Evolutionary conservation across 345 rosid species (phyloP).

Genomic region (Cochlearia excelsa): DNA sequence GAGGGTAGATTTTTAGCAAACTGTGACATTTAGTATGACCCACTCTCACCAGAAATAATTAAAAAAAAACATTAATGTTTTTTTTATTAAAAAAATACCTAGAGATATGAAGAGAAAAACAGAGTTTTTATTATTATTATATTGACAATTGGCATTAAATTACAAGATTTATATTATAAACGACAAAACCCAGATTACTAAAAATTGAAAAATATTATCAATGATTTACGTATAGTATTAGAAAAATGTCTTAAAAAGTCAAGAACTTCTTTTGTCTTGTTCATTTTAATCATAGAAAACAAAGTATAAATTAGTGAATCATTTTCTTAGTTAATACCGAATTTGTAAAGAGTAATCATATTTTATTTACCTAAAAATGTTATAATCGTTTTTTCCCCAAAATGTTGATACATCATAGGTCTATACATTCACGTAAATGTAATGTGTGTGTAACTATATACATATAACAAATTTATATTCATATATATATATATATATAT

Average conservation of each 20-base stretch:
- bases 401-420: too few relatives aligned
- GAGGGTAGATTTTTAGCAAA: conserved; percentile 33
- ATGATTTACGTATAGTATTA: conserved; percentile 17
- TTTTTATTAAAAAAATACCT: neutral
- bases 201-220: neutral
- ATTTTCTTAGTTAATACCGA: neutral
- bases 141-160: conserved; percentile 27
- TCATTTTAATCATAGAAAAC: conserved; percentile 15
- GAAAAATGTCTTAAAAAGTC: neutral
- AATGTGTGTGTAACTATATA: too few relatives aligned
- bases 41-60: conserved; percentile 23
- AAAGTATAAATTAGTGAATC: neutral
- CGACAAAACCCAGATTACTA: conserved; percentile 23
- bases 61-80: too few relatives aligned
- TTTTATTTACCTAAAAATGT: conserved; percentile 7
- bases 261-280: conserved; percentile 1
- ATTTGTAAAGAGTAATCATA: neutral
- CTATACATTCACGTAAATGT: too few relatives aligned
- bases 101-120: neutral
- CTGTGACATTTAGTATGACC: conserved; percentile 37
- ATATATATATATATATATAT: too few relatives aligned
- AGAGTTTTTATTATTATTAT: neutral
- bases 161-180: conserved; percentile 20
- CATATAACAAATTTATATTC: too few relatives aligned
- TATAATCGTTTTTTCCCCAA: too few relatives aligned